Conservation (phyloP, 495 filamentous ascomycete species). For the Hyaloscypha bicolor region DNA sequence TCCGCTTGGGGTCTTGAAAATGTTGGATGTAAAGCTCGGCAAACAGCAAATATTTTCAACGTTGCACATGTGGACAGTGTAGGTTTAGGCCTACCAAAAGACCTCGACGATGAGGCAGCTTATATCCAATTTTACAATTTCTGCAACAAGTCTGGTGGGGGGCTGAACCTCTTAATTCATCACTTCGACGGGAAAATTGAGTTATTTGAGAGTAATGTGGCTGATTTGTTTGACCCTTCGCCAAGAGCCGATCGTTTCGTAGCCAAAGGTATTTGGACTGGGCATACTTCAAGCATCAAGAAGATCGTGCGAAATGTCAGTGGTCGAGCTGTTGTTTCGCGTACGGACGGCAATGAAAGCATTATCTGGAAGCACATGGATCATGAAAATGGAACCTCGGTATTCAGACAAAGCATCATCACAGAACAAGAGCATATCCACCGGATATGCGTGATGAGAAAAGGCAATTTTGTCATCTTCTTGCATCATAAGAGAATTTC, state of each 20-base stretch:
- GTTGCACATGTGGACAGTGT: slow-evolving; percentile 74
- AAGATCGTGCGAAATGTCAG: slow-evolving; percentile 84
- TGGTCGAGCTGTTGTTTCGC: slow-evolving; percentile 78
- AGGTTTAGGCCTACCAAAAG: slow-evolving; percentile 64
- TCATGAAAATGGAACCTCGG: slow-evolving; percentile 46
- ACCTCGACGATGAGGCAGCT: slow-evolving; percentile 41
- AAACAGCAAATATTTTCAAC: slow-evolving; percentile 78
- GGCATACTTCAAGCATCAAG: slow-evolving; percentile 77
- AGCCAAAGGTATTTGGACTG: slow-evolving; percentile 71
- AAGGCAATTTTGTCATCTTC: slow-evolving; percentile 78
- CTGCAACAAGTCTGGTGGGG: slow-evolving; percentile 59
- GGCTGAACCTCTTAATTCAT: slow-evolving; percentile 79
- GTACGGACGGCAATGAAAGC: slow-evolving; percentile 76
- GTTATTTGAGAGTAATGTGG: slow-evolving; percentile 77
- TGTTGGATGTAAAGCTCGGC: slow-evolving; percentile 72
- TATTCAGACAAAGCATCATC: slow-evolving; percentile 72
- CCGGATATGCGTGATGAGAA: slow-evolving; percentile 73
- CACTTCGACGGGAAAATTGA: slow-evolving; percentile 84
- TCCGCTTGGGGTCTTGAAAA: slow-evolving; percentile 95
- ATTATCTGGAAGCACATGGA: slow-evolving; percentile 78
- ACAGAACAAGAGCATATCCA: slow-evolving; percentile 75
- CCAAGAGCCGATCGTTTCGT: slow-evolving; percentile 63
- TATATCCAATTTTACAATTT: slow-evolving; percentile 78
- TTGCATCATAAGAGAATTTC: slow-evolving; percentile 76
- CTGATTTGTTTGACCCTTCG: slow-evolving; percentile 79